Evolutionary conservation across 495 filamentous ascomycete genomes (phyloP), one percentile per base, ranked within the genome.

Genomic region (Bathelium albidoporum): DNA sequence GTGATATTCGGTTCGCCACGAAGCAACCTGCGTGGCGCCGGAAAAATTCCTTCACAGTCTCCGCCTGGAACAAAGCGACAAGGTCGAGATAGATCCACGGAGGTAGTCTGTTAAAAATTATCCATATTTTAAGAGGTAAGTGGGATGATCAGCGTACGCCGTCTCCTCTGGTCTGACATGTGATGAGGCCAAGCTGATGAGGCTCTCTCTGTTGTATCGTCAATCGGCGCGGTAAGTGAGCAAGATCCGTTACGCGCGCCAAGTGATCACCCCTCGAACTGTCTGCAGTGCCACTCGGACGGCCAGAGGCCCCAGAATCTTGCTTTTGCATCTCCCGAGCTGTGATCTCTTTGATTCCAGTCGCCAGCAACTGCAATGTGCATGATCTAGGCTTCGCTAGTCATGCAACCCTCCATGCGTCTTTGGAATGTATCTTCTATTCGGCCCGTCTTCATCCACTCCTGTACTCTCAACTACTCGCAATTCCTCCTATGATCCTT

Each of bases 401-500:
- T 39, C 14, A 14, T 5, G 34, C 14, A 39, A 14, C 14, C 34
- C 5, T 39, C 14, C 5, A 39, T 39, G 34, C 5, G 5, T 39
- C 14, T 39, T 39, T 39, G 34, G 5, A 39, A 39, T 39, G 34
- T 39, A 39, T 39, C 14, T 14, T 39, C 34, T 39, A 39, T 39
- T 39, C 34, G 5, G 5, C 5, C 5, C 34, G 14, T 39, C 34
- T 39, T 39, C 34, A 39, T 39, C 14, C 14, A 14, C n/a, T 39
- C 34, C 5, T 5, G 14, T 39, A 5, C 4, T 32, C 14, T 62
- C 60, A 62, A 43, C 52, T 29, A 9, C 61, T 52, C 14, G 28
- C 45, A 16, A 62, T 49, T 1, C 39, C 68, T 1, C 90, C 90
- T 59, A 95, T 80, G 72, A 97, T 92, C 78, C 87, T 92, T 66